Evolutionary conservation across 2,329 filamentous ascomycete genomes (phyloP).

Genomic region (Aspergillus phoenicis): DNA sequence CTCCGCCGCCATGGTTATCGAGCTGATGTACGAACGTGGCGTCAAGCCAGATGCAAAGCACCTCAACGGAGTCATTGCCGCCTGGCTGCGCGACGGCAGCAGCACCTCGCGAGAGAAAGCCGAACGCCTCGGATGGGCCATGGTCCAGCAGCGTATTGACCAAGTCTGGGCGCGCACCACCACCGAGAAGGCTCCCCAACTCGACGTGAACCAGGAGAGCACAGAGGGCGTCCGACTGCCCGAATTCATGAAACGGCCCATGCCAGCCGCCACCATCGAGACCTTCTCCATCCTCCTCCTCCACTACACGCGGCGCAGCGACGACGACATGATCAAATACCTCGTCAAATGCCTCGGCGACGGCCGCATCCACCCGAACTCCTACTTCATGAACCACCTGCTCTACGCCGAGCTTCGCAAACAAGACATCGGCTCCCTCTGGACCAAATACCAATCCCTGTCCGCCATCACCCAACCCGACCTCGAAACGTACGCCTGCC

Average conservation of each 20-base stretch:
- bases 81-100: conserved; percentile 69
- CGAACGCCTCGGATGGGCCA: conserved; percentile 71
- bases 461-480: conserved; percentile 61
- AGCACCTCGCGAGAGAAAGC: conserved; percentile 60
- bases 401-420: conserved; percentile 67
- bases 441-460: conserved; percentile 59
- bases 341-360: conserved; percentile 65
- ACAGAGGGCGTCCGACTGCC: conserved; percentile 36
- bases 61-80: conserved; percentile 78
- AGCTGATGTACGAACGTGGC: conserved; percentile 71
- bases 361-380: conserved; percentile 67
- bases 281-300: conserved; percentile 76
- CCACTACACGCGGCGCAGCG: conserved; percentile 66
- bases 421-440: conserved; percentile 58
- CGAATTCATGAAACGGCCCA: conserved; percentile 42
- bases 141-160: conserved; percentile 70
- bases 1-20: conserved; percentile 71
- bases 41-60: conserved; percentile 72
- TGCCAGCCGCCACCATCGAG: conserved; percentile 69
- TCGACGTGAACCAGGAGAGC: conserved; percentile 31
- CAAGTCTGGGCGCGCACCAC: conserved; percentile 55
- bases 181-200: conserved; percentile 24
- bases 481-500: conserved; percentile 67
- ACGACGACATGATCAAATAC: conserved; percentile 60
- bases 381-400: conserved; percentile 78